A percentile compares a stretch with the other conserved stretches of the same genome.
phyloP scores from a whole-genome alignment of 169 alveolate species.

The Plasmodium vinckei region DNA sequence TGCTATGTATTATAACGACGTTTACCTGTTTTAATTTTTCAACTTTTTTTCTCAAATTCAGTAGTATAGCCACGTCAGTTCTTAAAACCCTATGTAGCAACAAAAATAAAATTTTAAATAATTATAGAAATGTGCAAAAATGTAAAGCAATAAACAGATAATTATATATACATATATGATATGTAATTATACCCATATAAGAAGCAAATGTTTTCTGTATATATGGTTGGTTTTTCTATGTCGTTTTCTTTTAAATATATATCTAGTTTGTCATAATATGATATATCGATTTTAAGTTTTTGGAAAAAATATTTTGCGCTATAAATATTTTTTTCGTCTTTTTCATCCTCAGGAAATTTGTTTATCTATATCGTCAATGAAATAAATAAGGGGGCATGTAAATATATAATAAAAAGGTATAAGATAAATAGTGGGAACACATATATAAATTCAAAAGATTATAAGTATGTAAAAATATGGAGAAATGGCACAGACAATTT shows the following conservation, averaged over 20 bases:
- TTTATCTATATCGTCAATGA: conserved; percentile 17
- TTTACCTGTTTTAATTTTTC: conserved; percentile 70
- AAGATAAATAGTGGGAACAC: background rate
- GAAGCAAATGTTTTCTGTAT: conserved; percentile 69
- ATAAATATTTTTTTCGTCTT: conserved; percentile 55
- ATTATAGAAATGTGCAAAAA: background rate
- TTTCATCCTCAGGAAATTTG: conserved; percentile 67
- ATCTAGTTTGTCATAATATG: conserved; percentile 67
- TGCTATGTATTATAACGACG: no score
- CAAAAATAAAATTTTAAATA: conserved; percentile 1
- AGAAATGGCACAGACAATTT: background rate
- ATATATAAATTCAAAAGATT: background rate
- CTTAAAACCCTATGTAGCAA: conserved; percentile 35
- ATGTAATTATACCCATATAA: conserved; percentile 59
- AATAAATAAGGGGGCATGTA: background rate
- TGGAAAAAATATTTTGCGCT: conserved; percentile 69
- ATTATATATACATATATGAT: background rate
- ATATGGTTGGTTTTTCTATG: conserved; percentile 64
- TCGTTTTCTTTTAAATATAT: conserved; percentile 49
- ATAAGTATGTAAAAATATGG: background rate
- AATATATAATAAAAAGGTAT: conserved; percentile 1
- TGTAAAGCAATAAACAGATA: background rate
- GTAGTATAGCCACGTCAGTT: conserved; percentile 71
- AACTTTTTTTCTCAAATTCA: conserved; percentile 64
- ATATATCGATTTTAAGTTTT: conserved; percentile 72